Evolutionary conservation across 1,139 yeast genomes (phyloP).

Genomic region (Taiozyma sp.): DNA sequence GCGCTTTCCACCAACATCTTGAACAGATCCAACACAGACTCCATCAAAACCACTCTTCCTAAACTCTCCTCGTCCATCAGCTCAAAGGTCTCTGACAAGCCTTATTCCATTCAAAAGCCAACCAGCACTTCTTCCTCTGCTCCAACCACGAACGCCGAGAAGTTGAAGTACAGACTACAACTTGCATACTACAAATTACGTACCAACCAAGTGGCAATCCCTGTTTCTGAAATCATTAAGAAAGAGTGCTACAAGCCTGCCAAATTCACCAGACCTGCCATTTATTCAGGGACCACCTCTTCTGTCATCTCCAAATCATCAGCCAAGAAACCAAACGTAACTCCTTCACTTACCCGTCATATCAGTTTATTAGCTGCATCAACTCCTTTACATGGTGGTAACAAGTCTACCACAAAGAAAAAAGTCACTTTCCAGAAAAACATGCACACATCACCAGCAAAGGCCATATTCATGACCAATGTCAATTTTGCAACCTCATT

Average conservation of each 20-base stretch:
- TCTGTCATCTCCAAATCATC: background rate
- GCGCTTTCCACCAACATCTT: conserved; percentile 15
- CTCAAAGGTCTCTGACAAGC: conserved; percentile 2
- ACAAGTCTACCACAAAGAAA: conserved; percentile 9
- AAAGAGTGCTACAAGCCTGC: background rate
- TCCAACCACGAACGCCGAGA: conserved; percentile 45
- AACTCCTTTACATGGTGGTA: conserved; percentile 25
- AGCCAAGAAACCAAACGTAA: conserved; percentile 1
- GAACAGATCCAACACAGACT: conserved; percentile 10
- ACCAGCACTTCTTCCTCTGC: background rate
- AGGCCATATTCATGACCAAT: conserved; percentile 1
- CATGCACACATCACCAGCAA: conserved; percentile 1
- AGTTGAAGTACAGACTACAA: conserved; percentile 65
- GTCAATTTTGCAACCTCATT: conserved; percentile 6
- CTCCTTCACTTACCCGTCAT: conserved; percentile 23
- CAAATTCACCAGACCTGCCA: conserved; percentile 1
- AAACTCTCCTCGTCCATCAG: conserved; percentile 4
- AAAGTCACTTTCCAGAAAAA: conserved; percentile 14
- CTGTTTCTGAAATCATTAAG: conserved; percentile 18
- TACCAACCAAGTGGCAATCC: conserved; percentile 43
- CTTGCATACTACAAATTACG: conserved; percentile 75
- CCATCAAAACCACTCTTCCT: conserved; percentile 11
- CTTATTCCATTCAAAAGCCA: background rate
- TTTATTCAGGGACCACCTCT: background rate
- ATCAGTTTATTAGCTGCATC: conserved; percentile 31